phyloP scores from a whole-genome alignment of 1,139 yeast species.

The Debaryomyces sp. region DNA sequence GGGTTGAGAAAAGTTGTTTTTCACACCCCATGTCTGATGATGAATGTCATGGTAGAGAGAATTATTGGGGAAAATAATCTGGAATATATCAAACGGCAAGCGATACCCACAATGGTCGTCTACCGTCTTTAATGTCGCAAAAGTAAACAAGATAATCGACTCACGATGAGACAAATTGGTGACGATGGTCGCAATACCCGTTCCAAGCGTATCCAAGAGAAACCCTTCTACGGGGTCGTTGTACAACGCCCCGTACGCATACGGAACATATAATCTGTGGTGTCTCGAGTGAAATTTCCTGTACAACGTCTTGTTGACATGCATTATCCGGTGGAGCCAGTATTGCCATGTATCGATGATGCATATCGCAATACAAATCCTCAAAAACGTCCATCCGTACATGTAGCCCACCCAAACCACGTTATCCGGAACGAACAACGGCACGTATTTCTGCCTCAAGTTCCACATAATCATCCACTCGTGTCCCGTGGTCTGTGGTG shows the following conservation, averaged over 20 bases:
- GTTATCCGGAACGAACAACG: constrained; percentile 45
- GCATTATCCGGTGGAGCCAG: constrained; percentile 87
- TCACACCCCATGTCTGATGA: constrained; percentile 95
- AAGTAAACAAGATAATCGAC: constrained; percentile 69
- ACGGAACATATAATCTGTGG: constrained; percentile 92
- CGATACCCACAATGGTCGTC: constrained; percentile 98
- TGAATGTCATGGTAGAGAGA: constrained; percentile 96
- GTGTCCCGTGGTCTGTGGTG: constrained; percentile 68
- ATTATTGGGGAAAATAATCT: constrained; percentile 87
- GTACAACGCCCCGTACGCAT: constrained; percentile 94
- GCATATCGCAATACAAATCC: constrained; percentile 63
- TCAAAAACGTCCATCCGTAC: constrained; percentile 61
- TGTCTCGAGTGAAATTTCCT: constrained; percentile 88
- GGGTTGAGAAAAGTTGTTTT: constrained; percentile 94
- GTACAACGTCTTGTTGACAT: constrained; percentile 73
- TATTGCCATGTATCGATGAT: constrained; percentile 96
- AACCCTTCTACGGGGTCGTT: constrained; percentile 95
- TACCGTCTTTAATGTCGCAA: constrained; percentile 93
- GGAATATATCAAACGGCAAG: constrained; percentile 89
- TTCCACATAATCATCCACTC: constrained; percentile 74
- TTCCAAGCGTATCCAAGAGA: constrained; percentile 85
- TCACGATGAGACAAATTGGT: constrained; percentile 77
- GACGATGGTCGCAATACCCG: constrained; percentile 75
- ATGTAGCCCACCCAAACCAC: constrained; percentile 53
- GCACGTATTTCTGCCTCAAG: constrained; percentile 44